Percentiles rank a stretch among this genome's conserved stretches.
phyloP scores from a whole-genome alignment of 164 flowering plant genomes.

The Macadamia tetraphylla region DNA sequence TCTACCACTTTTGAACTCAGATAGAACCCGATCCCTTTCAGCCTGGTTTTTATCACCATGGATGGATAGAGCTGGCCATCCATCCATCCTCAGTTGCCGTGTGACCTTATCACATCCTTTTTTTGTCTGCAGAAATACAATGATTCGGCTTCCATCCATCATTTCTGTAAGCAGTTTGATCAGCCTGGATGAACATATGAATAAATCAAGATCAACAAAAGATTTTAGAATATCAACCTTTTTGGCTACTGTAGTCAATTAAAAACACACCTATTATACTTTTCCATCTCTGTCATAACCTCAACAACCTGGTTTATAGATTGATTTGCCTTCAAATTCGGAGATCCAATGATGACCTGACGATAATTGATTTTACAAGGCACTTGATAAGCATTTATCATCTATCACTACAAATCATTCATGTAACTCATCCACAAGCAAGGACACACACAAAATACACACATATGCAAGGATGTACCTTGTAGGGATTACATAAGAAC shows the following conservation, averaged over 20 bases:
- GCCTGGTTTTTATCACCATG: constrained; percentile 97
- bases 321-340: constrained; percentile 87
- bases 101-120: constrained; percentile 97
- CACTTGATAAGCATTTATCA: not conserved
- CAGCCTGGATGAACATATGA: constrained; percentile 44
- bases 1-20: constrained; percentile 96
- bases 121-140: constrained; percentile 86
- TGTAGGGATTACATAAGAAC: constrained; percentile 77
- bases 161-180: constrained; percentile 59
- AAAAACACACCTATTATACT: constrained; percentile 70
- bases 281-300: constrained; percentile 69
- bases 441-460: not conserved
- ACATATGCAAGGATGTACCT: constrained; percentile 37
- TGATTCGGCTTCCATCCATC: constrained; percentile 80
- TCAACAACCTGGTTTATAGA: constrained; percentile 88
- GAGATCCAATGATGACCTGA: constrained; percentile 86
- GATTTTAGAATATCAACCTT: constrained; percentile 4
- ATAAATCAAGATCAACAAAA: constrained; percentile 5
- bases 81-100: constrained; percentile 89
- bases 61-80: constrained; percentile 96
- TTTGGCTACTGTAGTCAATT: not conserved
- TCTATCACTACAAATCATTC: too few species aligned
- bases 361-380: not conserved
- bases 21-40: constrained; percentile 94
- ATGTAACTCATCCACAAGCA: not conserved